A percentile compares a stretch with the other conserved stretches of the same genome.
Conservation (phyloP, 768 basidiomycete species). For the Coprinopsis strossmayeri region DNA sequence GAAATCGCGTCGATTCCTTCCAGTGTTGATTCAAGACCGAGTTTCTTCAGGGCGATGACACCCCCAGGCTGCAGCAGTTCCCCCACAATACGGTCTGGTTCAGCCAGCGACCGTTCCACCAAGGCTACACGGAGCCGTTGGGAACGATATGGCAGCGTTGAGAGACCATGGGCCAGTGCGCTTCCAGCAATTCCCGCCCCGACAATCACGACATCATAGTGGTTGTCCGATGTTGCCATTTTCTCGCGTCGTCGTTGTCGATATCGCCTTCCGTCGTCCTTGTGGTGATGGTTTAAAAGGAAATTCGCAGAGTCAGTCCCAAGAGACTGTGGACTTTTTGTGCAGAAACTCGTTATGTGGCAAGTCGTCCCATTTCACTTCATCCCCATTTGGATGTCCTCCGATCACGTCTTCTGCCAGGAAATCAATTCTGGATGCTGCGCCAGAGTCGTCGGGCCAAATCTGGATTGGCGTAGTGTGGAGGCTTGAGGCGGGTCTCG, state of each 20-base stretch:
- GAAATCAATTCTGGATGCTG: slow-evolving; percentile 4
- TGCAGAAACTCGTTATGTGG: background rate
- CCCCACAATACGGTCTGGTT: slow-evolving; percentile 96
- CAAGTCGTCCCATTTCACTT: slow-evolving; percentile 5
- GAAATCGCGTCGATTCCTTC: slow-evolving; percentile 87
- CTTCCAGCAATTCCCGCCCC: slow-evolving; percentile 90
- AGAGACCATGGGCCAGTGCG: slow-evolving; percentile 81
- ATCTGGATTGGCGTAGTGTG: slow-evolving; percentile 4
- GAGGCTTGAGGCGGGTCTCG: too few species aligned
- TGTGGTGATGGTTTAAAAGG: background rate
- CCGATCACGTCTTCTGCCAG: slow-evolving; percentile 1
- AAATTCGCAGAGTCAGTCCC: background rate
- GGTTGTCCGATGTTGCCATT: slow-evolving; percentile 10
- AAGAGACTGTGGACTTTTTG: background rate
- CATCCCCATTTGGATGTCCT: slow-evolving; percentile 2
- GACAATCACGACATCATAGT: slow-evolving; percentile 80
- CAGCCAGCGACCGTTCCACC: slow-evolving; percentile 84
- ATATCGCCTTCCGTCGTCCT: background rate
- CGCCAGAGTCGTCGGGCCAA: slow-evolving; percentile 8
- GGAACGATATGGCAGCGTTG: slow-evolving; percentile 39
- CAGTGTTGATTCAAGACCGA: slow-evolving; percentile 73
- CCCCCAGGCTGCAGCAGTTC: slow-evolving; percentile 96
- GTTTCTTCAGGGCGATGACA: slow-evolving; percentile 59
- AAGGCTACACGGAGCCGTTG: slow-evolving; percentile 72
- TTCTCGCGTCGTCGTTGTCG: background rate